Conservation (phyloP, 306 rosid genomes). For the Acacia confusa region DNA sequence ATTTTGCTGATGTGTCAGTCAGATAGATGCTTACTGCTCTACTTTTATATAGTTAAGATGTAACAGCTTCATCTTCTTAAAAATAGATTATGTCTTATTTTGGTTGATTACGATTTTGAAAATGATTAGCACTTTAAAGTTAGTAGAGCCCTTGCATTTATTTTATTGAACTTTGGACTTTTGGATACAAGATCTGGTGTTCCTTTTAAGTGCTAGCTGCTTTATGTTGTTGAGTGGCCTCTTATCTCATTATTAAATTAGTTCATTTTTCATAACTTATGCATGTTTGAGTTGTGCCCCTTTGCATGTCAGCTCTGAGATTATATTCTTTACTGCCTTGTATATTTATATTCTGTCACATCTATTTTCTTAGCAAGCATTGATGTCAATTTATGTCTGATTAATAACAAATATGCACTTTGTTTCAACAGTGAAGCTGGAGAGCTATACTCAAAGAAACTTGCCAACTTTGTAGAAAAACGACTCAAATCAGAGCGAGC, state of each 20-base stretch:
- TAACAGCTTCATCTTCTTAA: not conserved
- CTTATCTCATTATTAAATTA: not conserved
- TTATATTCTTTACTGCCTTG: not conserved
- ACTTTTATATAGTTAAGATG: no score
- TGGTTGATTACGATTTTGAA: not conserved
- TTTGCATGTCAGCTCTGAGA: not conserved
- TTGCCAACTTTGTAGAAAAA: conserved; percentile 82
- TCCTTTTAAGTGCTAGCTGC: not conserved
- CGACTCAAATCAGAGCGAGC: conserved; percentile 96
- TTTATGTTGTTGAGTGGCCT: not conserved
- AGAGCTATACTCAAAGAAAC: conserved; percentile 81
- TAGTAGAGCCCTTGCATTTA: not conserved
- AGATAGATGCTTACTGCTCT: no score
- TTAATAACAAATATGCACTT: conserved; percentile 29
- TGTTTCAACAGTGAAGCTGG: conserved; percentile 74
- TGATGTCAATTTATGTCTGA: conserved; percentile 12
- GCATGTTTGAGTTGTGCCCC: not conserved
- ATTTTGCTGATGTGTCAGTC: no score
- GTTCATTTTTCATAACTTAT: not conserved
- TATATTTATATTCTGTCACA: not conserved
- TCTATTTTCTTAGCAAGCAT: conserved; percentile 4
- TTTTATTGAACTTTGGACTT: not conserved
- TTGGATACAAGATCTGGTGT: not conserved
- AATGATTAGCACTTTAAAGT: not conserved
- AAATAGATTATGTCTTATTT: not conserved